A percentile compares a stretch with the other conserved stretches of the same genome.
These are phyloP conservation scores for Orbilia quercus DNA, from an alignment of 2,329 filamentous ascomycete genomes.

Conservation along the genomic window DNA sequence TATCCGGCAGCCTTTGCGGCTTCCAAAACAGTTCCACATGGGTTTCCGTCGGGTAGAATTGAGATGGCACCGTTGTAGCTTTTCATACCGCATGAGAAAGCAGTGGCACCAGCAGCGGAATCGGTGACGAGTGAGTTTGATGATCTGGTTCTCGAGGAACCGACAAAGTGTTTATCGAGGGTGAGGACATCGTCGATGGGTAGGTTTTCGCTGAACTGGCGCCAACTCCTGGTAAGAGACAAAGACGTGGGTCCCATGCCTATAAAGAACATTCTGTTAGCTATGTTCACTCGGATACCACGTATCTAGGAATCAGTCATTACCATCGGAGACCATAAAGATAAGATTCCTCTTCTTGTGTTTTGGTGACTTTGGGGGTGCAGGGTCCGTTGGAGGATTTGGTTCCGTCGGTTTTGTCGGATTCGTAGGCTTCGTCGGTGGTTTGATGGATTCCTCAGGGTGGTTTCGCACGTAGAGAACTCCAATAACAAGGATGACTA, in stretches of 20 bases:
- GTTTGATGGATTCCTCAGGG: conserved; percentile 60
- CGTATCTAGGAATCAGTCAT: background rate
- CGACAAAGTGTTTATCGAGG: conserved; percentile 89
- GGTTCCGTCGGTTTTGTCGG: conserved; percentile 32
- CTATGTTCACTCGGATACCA: background rate
- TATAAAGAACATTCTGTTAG: conserved; percentile 21
- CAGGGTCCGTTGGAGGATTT: conserved; percentile 63
- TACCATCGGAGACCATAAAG: conserved; percentile 97
- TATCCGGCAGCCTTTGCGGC: conserved; percentile 93
- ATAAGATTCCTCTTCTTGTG: conserved; percentile 83
- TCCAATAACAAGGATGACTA: conserved; percentile 58
- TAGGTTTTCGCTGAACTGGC: conserved; percentile 79
- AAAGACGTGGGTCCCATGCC: conserved; percentile 91
- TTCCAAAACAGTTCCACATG: conserved; percentile 92
- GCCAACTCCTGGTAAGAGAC: conserved; percentile 84
- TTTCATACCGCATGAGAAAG: conserved; percentile 91
- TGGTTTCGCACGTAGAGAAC: conserved; percentile 58
- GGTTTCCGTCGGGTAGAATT: conserved; percentile 82
- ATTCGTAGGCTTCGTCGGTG: conserved; percentile 62
- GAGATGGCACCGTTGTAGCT: conserved; percentile 98
- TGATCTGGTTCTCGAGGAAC: conserved; percentile 86
- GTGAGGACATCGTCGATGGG: conserved; percentile 79
- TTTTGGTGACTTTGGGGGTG: conserved; percentile 60
- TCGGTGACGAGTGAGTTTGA: conserved; percentile 89
- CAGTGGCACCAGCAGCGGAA: conserved; percentile 95